Conservation (phyloP, 1,139 yeast genomes). For the Suhomyces bokatorum region DNA sequence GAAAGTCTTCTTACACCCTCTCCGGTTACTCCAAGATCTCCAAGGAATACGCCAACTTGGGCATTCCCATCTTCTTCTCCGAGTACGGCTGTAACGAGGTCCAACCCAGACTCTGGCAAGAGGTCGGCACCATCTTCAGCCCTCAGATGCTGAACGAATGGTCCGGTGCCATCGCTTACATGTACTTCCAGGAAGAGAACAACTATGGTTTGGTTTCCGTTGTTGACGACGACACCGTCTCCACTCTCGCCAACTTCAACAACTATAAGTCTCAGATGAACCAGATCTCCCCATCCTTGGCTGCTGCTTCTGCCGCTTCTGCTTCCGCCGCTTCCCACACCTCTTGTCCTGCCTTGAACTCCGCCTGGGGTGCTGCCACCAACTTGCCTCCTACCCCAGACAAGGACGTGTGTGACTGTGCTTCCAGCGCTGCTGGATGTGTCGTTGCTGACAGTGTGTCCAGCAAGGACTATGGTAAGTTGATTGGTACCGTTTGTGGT, state of each 20-base stretch:
- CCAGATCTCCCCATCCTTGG: slow-evolving; percentile 36
- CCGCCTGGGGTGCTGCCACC: slow-evolving; percentile 27
- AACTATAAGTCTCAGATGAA: slow-evolving; percentile 54
- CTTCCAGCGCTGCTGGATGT: slow-evolving; percentile 19
- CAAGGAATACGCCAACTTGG: slow-evolving; percentile 62
- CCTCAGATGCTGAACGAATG: slow-evolving; percentile 39
- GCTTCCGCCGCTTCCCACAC: slow-evolving; percentile 16
- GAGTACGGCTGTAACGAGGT: slow-evolving; percentile 89
- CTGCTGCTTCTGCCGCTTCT: slow-evolving; percentile 18
- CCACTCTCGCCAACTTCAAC: slow-evolving; percentile 53
- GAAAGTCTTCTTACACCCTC: slow-evolving; percentile 55
- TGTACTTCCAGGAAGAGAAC: slow-evolving; percentile 66
- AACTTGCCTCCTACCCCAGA: slow-evolving; percentile 72
- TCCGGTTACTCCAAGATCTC: slow-evolving; percentile 82
- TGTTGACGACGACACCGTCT: slow-evolving; percentile 27
- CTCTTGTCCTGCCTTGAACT: slow-evolving; percentile 45
- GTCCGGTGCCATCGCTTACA: slow-evolving; percentile 75
- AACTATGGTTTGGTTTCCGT: slow-evolving; percentile 70
- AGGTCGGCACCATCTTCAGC: slow-evolving; percentile 62
- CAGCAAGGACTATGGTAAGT: slow-evolving; percentile 42
- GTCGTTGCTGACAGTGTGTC: slow-evolving; percentile 19
- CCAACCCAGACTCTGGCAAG: slow-evolving; percentile 69
- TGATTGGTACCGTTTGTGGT: slow-evolving; percentile 56
- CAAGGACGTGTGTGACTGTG: slow-evolving; percentile 57
- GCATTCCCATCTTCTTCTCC: slow-evolving; percentile 84